These are phyloP conservation scores for Trametes cubensis DNA, from an alignment of 768 basidiomycete genomes.

Conservation along the genomic window DNA sequence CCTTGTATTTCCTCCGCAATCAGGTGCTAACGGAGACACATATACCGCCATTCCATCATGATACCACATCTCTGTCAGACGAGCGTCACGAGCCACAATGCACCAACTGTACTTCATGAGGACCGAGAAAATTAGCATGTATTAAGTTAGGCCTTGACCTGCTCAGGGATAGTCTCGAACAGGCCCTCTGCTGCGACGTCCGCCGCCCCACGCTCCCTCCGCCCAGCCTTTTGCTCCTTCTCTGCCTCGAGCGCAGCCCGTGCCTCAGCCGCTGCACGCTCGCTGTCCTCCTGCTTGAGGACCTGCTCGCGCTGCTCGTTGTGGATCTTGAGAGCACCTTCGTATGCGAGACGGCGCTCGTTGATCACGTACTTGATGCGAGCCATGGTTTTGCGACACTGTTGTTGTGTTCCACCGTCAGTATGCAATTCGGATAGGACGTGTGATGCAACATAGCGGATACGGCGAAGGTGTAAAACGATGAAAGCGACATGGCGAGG, in stretches of 20 bases:
- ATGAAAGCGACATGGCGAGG: no score
- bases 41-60: no score
- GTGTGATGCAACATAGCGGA: no score
- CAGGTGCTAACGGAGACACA: no score
- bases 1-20: no score
- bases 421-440: no score
- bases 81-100: no score
- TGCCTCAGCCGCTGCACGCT: constrained; percentile 19
- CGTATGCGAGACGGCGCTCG: constrained; percentile 85
- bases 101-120: no score
- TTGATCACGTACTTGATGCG: constrained; percentile 91
- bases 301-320: constrained; percentile 24
- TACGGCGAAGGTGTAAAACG: no score
- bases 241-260: constrained; percentile 13
- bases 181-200: constrained; percentile 27
- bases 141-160: background rate
- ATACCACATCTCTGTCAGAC: no score
- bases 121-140: background rate
- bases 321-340: constrained; percentile 53
- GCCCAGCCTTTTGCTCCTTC: constrained; percentile 20
- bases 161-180: constrained; percentile 25
- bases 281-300: constrained; percentile 16
- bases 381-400: constrained; percentile 97
- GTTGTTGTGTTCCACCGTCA: background rate
- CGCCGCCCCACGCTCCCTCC: constrained; percentile 14